Base-by-base conservation (phyloP, 192 early-diverging fungal genomes). In the Helicostylum pulchrum region DNA sequence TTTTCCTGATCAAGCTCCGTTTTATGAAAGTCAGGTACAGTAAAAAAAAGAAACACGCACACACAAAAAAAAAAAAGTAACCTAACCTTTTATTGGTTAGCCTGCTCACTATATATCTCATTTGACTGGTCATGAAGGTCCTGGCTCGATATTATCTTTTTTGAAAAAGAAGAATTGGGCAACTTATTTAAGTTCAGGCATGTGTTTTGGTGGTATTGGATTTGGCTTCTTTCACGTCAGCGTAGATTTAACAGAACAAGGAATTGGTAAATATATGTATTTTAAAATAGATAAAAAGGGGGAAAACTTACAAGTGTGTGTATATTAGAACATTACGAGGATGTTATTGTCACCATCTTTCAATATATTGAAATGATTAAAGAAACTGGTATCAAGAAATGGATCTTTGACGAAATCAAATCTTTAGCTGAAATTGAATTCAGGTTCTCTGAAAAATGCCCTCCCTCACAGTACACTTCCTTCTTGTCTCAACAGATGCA, bases 81-180 rank as follows among this genome's bases (percentile, higher is more conserved):
- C 17, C 46, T 44, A 17, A 55, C 5, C 15, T 52, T 26, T 39
- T 65, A 39, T 39, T 39, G 5, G 7, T 39, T 39, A 89, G 72
- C 91, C 94, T n/a, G 68, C 77, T 1, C 61, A 75, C 14, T 96
- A 96, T 74, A 60, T 92, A 36, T 84, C 84, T 4, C 91, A 92
- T 68, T 78, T 98, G 44, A 81, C 96, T 65, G 91, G 92, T 2
- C 91, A 94, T 69, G 92, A 96, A 76, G 88, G 86, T 17, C 71
- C 77, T 53, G 94, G 94, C 0, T 95, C 94, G 10, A 78, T 94
- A 20, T 74, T 94, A 43, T 89, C 88, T 6, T 71, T 78, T 44
- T 72, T 98, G 30, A 96, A 94, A 63, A 76, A 83, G 57, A 85
- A 85, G 62, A 91, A 92, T 0, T 98, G 93, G 93, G 92, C 90